A percentile compares a stretch with the other conserved stretches of the same genome.
These are phyloP conservation scores for Phaeophleospora eucalypticola DNA, from an alignment of 2,329 filamentous ascomycete genomes.

Conservation along the genomic window DNA sequence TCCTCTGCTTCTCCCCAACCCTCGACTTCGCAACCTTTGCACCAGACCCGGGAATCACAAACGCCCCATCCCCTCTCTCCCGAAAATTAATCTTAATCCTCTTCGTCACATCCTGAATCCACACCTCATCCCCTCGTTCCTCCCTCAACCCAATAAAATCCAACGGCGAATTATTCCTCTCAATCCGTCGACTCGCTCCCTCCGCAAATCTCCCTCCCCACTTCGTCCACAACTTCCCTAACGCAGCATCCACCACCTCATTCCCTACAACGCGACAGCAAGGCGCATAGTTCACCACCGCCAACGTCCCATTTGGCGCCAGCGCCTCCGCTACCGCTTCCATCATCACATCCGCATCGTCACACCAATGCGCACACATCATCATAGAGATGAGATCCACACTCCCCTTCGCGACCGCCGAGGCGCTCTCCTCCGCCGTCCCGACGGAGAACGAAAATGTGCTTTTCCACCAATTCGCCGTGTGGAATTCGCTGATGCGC, in stretches of 20 bases:
- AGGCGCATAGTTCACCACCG: neutral
- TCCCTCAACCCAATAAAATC: neutral
- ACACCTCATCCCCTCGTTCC: neutral
- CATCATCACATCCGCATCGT: neutral
- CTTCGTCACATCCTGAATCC: slow-evolving; percentile 4
- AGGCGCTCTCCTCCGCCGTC: neutral
- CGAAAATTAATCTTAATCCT: slow-evolving; percentile 4
- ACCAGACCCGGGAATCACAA: neutral
- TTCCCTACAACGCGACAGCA: neutral
- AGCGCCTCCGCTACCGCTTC: slow-evolving; percentile 1
- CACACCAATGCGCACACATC: neutral
- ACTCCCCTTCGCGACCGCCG: neutral
- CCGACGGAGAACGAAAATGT: neutral
- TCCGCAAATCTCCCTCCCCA: neutral
- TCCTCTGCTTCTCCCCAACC: slow-evolving; percentile 2
- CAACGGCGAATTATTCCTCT: neutral
- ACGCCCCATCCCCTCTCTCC: neutral
- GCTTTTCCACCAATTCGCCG: neutral
- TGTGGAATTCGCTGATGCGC: neutral
- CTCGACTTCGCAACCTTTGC: neutral
- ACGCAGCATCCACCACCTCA: neutral
- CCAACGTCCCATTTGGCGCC: slow-evolving; percentile 3
- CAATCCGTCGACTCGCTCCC: neutral
- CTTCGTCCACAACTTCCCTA: neutral
- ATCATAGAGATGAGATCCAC: slow-evolving; percentile 1